Conservation (phyloP, 2,329 filamentous ascomycete species). For the Sclerotinia spermophila region DNA sequence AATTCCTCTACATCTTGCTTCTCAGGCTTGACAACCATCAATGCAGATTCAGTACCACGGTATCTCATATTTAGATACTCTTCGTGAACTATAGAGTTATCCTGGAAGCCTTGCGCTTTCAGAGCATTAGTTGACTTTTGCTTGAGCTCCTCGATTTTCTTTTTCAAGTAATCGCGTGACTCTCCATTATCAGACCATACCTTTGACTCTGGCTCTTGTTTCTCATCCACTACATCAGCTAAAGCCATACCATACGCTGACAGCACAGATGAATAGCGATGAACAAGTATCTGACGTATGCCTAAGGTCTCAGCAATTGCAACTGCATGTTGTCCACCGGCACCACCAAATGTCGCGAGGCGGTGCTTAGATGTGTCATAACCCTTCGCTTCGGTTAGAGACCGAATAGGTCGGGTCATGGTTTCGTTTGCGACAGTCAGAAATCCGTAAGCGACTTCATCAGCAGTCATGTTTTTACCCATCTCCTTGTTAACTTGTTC, state of each 20-base stretch:
- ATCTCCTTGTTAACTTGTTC: slow-evolving; percentile 75
- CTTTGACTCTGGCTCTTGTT: slow-evolving; percentile 70
- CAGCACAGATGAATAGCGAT: slow-evolving; percentile 82
- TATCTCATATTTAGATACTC: slow-evolving; percentile 95
- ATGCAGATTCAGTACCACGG: slow-evolving; percentile 81
- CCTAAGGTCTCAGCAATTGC: slow-evolving; percentile 82
- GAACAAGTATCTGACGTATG: slow-evolving; percentile 79
- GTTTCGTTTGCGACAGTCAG: slow-evolving; percentile 86
- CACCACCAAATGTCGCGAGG: slow-evolving; percentile 89
- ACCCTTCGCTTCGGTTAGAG: slow-evolving; percentile 86
- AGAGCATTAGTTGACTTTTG: slow-evolving; percentile 67
- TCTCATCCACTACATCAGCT: slow-evolving; percentile 88
- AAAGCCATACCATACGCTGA: slow-evolving; percentile 92
- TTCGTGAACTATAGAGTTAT: slow-evolving; percentile 74
- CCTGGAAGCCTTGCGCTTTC: slow-evolving; percentile 72
- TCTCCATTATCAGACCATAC: slow-evolving; percentile 58
- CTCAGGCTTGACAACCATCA: slow-evolving; percentile 80
- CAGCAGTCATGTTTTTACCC: slow-evolving; percentile 66
- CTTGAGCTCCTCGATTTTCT: slow-evolving; percentile 76
- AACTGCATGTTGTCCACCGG: slow-evolving; percentile 88
- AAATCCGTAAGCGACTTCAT: slow-evolving; percentile 87
- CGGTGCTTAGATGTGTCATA: slow-evolving; percentile 87
- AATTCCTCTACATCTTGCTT: slow-evolving; percentile 58
- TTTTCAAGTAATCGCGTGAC: slow-evolving; percentile 59
- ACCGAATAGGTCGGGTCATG: slow-evolving; percentile 87